A percentile compares a stretch with the other conserved stretches of the same genome.
These are phyloP conservation scores for Fusarium devonianum DNA, from an alignment of 2,329 filamentous ascomycete species.

Conservation along the genomic window DNA sequence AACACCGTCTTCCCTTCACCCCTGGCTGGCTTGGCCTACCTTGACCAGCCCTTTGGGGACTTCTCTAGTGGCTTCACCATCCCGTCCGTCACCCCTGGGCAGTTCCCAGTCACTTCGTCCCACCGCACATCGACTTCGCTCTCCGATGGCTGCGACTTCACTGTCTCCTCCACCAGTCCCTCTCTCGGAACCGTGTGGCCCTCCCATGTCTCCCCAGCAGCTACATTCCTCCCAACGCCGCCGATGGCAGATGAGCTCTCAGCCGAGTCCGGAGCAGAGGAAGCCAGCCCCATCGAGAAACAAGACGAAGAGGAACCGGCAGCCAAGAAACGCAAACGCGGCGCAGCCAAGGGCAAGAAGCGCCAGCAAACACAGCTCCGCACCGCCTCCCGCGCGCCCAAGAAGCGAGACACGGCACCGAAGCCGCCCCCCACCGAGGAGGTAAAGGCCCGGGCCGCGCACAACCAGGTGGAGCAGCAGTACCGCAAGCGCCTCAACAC, in stretches of 20 bases:
- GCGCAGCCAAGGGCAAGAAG: slow-evolving; percentile 22
- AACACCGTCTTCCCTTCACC: slow-evolving; percentile 37
- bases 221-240: slow-evolving; percentile 37
- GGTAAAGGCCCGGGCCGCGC: slow-evolving; percentile 43
- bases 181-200: slow-evolving; percentile 33
- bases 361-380: slow-evolving; percentile 35
- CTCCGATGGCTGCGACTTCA: slow-evolving; percentile 34
- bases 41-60: slow-evolving; percentile 35
- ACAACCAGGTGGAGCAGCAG: slow-evolving; percentile 58
- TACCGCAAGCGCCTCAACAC: slow-evolving; percentile 57
- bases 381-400: slow-evolving; percentile 38
- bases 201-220: slow-evolving; percentile 33
- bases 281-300: slow-evolving; percentile 23
- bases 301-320: slow-evolving; percentile 10
- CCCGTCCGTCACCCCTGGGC: slow-evolving; percentile 24
- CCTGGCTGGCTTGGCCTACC: slow-evolving; percentile 36
- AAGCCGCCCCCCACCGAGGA: slow-evolving; percentile 36
- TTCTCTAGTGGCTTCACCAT: slow-evolving; percentile 32
- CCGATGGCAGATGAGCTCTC: slow-evolving; percentile 39
- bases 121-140: slow-evolving; percentile 28
- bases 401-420: slow-evolving; percentile 31
- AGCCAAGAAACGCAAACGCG: slow-evolving; percentile 31
- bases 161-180: slow-evolving; percentile 19
- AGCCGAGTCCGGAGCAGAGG: slow-evolving; percentile 26
- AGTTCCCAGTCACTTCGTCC: slow-evolving; percentile 28